Base-by-base conservation (phyloP, 2,329 filamentous ascomycete species). In the Talaromyces verruculosus region DNA sequence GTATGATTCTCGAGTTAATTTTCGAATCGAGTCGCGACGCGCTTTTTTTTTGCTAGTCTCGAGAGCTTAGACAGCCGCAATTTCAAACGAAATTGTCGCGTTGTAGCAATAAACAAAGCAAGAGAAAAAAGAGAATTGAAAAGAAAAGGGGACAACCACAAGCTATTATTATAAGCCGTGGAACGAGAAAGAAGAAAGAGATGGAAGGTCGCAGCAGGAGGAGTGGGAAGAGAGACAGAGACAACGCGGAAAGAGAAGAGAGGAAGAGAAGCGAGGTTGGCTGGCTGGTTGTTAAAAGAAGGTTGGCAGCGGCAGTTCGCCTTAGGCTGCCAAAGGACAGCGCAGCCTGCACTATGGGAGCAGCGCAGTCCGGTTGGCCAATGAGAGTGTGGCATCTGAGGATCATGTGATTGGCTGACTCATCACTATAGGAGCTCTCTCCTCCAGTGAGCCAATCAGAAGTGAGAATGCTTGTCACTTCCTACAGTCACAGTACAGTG, bases 361-460 rank as follows among this genome's bases (percentile, higher is more conserved):
- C 30, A 55, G 51, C 55, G 30, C 35, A 47, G 19, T 55, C 53
- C 58, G 55, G 49, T 25, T 39, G 49, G 35, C 60, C 49, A 55
- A 63, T 41, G 19, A 15, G 8, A 62, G 25, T 22, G 11, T 35
- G 22, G 10, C 2, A 35, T 35, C 10, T 13, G 2, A 5, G 2
- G n/a, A n/a, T 67, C 67, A 68, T 68, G 67, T 68, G 67, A 68
- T 17, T 25, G 2, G 65, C 47, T 67, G 65, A 67, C 62, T 67
- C 65, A 67, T 51, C 62, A 1, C 1, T 1, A 3, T 22, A 37
- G 53, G n/a, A 55, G 51, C 10, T 13, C 51, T 33, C 59, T 61
- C 30, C 47, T 62, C 60, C 30, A 39, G 43, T 5, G 10, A 1
- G 8, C 60, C 60, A 62, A 51, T 53, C 60, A 53, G 45, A 53